Evolutionary conservation across 2,329 filamentous ascomycete species (phyloP), one percentile per base, ranked within the genome.

Genomic region (Cladorrhinum sp.): DNA sequence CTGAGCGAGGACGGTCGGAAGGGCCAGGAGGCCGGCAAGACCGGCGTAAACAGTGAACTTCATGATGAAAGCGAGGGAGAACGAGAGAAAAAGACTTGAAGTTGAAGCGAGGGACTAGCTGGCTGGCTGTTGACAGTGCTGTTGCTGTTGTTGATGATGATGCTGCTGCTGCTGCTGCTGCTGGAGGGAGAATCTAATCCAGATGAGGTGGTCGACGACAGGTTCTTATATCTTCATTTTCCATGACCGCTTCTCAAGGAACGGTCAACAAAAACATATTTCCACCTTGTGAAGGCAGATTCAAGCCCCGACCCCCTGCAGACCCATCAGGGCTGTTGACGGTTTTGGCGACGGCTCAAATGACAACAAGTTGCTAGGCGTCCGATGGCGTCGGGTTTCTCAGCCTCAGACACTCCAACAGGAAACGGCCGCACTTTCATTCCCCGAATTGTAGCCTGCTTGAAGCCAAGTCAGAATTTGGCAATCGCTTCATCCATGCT

Each of bases 1-100:
- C 18, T 52, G 41, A 18, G 63, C 63, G 18, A 64, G 41, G 5
- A 50, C 62, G 1, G 59, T 24, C 1, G 60, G 57, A 23, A 57
- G n/a, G 12, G 49, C 41, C 5, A 62, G 10, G 6, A 64, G 53
- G 56, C 57, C 55, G 16, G 52, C 41, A 24, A 64, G 53, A 50
- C 49, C 25, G 20, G 61, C 5, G 13, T 53, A 18, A 12, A 27
- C 18, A 10, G 51, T 50, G 51, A 63, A 49, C 53, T 57, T 63
- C 61, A 63, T 63, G 36, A 16, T 62, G 38, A 18, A 25, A 36
- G 53, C 41, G 20, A 36, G 41, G 32, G 18, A 38, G 23, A 55
- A 48, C 38, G 53, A 48, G 38, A 32, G 38, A 38, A 36, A n/a
- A 38, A 12, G 24, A 27, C 23, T 50, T 24, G 32, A 22, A 24